Evolutionary conservation across 345 rosid species (phyloP).

Genomic region (Populus davidiana): DNA sequence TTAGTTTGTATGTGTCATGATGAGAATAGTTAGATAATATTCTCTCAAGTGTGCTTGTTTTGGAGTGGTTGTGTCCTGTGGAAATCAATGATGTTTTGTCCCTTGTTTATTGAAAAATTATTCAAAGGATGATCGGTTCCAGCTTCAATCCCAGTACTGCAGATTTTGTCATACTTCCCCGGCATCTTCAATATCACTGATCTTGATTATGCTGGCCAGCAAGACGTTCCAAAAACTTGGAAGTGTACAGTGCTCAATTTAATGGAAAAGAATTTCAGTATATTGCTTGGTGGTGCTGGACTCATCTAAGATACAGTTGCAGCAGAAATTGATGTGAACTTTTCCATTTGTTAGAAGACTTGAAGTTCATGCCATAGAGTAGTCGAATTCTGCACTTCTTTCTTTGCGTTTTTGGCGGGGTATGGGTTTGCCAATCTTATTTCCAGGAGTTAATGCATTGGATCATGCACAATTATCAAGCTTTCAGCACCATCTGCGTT

Average conservation of each 20-base stretch:
- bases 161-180: not conserved
- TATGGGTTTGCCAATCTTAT: not conserved
- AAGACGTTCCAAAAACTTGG: not conserved
- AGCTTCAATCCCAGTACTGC: not conserved
- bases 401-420: not conserved
- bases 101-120: not conserved
- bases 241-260: not conserved
- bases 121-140: not conserved
- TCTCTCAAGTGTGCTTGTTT: not conserved
- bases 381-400: not conserved
- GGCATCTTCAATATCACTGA: not conserved
- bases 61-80: not conserved
- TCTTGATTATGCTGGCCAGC: not conserved
- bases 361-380: not conserved
- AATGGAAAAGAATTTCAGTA: not conserved
- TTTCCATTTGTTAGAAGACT: not conserved
- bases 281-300: not conserved
- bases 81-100: not conserved
- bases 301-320: not conserved
- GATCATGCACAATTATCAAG: no score
- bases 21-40: slow-evolving; percentile 11
- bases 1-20: not conserved
- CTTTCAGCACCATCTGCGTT: no score
- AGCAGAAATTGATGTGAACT: not conserved
- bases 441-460: no score